Evolutionary conservation across 179 eudicot species (phyloP).

Genomic region (Nepenthes alata): DNA sequence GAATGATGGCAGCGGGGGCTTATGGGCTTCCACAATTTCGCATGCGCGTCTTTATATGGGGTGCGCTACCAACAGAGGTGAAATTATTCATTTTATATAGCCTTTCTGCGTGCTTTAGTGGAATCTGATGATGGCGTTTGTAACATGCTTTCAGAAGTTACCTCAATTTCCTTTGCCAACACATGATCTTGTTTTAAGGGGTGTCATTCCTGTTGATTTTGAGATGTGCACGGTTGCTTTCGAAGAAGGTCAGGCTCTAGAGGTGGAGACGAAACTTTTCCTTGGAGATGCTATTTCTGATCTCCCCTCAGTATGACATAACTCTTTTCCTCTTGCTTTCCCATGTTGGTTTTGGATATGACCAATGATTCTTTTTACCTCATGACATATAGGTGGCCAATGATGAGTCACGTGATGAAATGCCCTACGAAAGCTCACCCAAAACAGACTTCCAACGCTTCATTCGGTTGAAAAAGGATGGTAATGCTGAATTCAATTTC

Average conservation of each 20-base stretch:
- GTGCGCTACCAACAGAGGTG: slow-evolving; percentile 46
- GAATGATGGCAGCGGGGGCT: slow-evolving; percentile 74
- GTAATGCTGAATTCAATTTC: slow-evolving; percentile 14
- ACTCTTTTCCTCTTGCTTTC: not conserved
- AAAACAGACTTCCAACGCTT: slow-evolving; percentile 32
- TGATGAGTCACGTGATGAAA: slow-evolving; percentile 32
- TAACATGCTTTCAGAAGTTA: slow-evolving; percentile 33
- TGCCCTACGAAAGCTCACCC: slow-evolving; percentile 28
- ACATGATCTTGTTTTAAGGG: slow-evolving; percentile 48
- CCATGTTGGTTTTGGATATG: not conserved
- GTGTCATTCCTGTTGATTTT: slow-evolving; percentile 51
- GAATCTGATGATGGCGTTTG: not conserved
- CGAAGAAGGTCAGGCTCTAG: slow-evolving; percentile 16
- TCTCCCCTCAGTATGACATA: slow-evolving; percentile 42
- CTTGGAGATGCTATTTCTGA: slow-evolving; percentile 69
- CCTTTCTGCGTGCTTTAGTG: not conserved
- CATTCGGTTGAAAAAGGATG: slow-evolving; percentile 38
- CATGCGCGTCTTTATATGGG: slow-evolving; percentile 66
- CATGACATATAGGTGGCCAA: slow-evolving; percentile 30
- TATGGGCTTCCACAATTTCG: slow-evolving; percentile 76
- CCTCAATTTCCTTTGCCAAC: slow-evolving; percentile 79
- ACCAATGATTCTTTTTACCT: not conserved
- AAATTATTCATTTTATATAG: not conserved
- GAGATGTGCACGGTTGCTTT: slow-evolving; percentile 44
- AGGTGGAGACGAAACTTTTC: slow-evolving; percentile 30